Evolutionary conservation across 352 stramenopile genomes (phyloP).

Genomic region (Globisporangium cederbergense): DNA sequence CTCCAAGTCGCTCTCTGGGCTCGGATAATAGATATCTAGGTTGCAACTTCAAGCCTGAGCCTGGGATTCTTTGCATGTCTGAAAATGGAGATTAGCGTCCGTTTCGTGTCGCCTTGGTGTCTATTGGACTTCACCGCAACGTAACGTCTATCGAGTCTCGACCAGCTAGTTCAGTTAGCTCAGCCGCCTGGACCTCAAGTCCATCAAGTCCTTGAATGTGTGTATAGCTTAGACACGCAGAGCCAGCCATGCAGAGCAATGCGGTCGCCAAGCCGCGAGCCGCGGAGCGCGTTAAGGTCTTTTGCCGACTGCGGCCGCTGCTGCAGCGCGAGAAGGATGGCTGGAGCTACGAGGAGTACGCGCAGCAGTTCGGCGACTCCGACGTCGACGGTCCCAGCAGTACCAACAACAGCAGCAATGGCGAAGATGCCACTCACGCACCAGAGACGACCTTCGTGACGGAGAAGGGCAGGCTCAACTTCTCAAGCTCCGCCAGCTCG

Average conservation of each 20-base stretch:
- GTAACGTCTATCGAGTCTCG: too few relatives aligned
- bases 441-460: constrained; percentile 55
- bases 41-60: neutral
- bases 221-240: neutral
- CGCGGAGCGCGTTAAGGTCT: constrained; percentile 63
- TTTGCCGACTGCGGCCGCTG: constrained; percentile 57
- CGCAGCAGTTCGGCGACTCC: constrained; percentile 29
- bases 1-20: neutral
- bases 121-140: too few relatives aligned
- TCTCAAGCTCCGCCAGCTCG: constrained; percentile 18
- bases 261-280: neutral
- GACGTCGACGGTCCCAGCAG: constrained; percentile 16
- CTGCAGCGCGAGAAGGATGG: constrained; percentile 57
- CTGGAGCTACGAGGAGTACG: constrained; percentile 60
- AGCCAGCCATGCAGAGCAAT: constrained; percentile 1
- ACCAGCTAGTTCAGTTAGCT: too few relatives aligned
- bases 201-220: neutral
- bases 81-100: neutral
- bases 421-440: constrained; percentile 12
- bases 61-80: neutral
- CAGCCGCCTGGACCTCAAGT: neutral
- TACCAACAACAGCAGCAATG: constrained; percentile 4
- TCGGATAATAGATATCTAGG: neutral
- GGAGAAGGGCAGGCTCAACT: constrained; percentile 35
- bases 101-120: neutral